Evolutionary conservation across 805 yeast genomes (phyloP).

Genomic region (Debaryomyces tyrocola): DNA sequence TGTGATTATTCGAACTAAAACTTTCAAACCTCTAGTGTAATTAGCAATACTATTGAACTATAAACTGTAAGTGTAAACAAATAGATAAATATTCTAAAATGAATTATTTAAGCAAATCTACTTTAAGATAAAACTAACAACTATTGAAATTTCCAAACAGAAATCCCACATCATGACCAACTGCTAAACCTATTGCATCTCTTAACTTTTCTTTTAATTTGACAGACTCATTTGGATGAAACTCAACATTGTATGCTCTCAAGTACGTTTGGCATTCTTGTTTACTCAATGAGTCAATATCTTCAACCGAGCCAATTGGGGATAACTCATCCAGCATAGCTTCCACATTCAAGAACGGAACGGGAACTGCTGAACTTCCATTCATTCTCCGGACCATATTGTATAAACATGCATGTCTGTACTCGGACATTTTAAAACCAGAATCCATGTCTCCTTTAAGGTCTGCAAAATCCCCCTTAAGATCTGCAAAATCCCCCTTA

Average conservation of each 20-base stretch:
- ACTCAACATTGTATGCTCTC: neutral
- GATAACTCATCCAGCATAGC: neutral
- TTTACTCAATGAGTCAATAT: slow-evolving; percentile 1
- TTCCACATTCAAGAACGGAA: slow-evolving; percentile 1
- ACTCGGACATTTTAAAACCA: neutral
- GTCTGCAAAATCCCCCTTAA: neutral
- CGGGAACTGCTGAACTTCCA: neutral
- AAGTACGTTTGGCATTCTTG: neutral
- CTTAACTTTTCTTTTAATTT: slow-evolving; percentile 1
- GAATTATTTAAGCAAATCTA: too few relatives aligned
- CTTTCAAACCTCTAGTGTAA: too few relatives aligned
- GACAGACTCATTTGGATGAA: neutral
- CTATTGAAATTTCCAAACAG: too few relatives aligned
- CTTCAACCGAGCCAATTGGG: neutral
- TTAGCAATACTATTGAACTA: too few relatives aligned
- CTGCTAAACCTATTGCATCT: neutral
- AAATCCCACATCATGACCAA: neutral
- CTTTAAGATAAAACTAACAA: too few relatives aligned
- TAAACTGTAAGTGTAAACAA: too few relatives aligned
- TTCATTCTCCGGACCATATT: neutral
- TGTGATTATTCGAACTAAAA: too few relatives aligned
- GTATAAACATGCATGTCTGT: neutral
- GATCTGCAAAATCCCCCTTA: neutral
- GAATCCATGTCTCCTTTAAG: neutral
- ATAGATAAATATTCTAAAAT: too few relatives aligned